Conservation (phyloP, 805 yeast genomes). For the Ogataea dorogensis region DNA sequence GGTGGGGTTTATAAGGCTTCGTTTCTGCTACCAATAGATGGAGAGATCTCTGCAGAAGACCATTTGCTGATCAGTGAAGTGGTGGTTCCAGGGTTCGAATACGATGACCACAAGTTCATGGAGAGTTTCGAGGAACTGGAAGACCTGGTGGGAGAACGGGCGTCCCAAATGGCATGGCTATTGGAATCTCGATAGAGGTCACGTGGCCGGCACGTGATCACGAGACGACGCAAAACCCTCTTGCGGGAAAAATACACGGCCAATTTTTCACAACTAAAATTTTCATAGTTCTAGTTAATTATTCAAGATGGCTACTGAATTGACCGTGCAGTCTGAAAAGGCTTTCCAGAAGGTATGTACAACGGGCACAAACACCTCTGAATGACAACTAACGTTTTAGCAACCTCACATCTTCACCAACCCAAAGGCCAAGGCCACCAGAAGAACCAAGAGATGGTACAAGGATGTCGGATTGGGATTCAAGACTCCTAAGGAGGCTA, state of each 20-base stretch:
- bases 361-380: too few relatives aligned
- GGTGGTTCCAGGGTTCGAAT: slow-evolving; percentile 63
- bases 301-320: slow-evolving; percentile 94
- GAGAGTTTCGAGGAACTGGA: slow-evolving; percentile 32
- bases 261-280: slow-evolving; percentile 13
- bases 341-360: slow-evolving; percentile 99
- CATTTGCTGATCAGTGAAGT: slow-evolving; percentile 52
- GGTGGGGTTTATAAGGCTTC: slow-evolving; percentile 60
- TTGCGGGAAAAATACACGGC: slow-evolving; percentile 9
- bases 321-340: slow-evolving; percentile 99
- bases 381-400: slow-evolving; percentile 42
- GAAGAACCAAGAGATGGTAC: slow-evolving; percentile 99
- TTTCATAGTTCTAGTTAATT: slow-evolving; percentile 18
- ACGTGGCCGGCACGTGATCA: slow-evolving; percentile 10
- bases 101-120: slow-evolving; percentile 49
- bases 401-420: slow-evolving; percentile 99
- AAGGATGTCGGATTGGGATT: slow-evolving; percentile 99
- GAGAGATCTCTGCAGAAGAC: slow-evolving; percentile 33
- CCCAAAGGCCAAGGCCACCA: slow-evolving; percentile 99
- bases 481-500: slow-evolving; percentile 99
- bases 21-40: slow-evolving; percentile 41
- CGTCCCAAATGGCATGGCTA: slow-evolving; percentile 38
- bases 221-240: slow-evolving; percentile 2
- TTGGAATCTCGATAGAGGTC: slow-evolving; percentile 24
- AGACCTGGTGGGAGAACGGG: slow-evolving; percentile 38